Conservation (phyloP, 768 basidiomycete genomes). For the Mycena belliarum region DNA sequence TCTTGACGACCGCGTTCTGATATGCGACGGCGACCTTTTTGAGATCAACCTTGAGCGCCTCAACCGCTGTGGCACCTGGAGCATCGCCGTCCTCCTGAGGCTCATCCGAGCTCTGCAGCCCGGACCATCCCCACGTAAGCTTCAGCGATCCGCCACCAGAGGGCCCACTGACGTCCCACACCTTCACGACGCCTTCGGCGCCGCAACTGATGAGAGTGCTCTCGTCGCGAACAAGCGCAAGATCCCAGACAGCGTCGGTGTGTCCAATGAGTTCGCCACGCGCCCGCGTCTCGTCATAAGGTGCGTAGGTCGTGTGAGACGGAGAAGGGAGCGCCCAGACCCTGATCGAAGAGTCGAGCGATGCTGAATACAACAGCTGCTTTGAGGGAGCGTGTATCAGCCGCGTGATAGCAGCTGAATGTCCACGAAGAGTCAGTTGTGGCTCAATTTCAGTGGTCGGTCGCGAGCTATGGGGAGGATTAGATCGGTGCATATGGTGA, state of each 20-base stretch:
- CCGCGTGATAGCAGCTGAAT: constrained; percentile 87
- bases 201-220: constrained; percentile 85
- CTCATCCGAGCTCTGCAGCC: constrained; percentile 54
- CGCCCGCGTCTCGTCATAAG: constrained; percentile 79
- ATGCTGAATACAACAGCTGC: constrained; percentile 84
- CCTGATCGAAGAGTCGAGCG: constrained; percentile 90
- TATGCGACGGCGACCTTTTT: constrained; percentile 91
- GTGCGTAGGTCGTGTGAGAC: constrained; percentile 86
- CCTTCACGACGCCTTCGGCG: constrained; percentile 89
- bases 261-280: constrained; percentile 87
- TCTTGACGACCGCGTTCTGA: constrained; percentile 84
- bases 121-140: constrained; percentile 80
- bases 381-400: constrained; percentile 78
- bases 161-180: constrained; percentile 85
- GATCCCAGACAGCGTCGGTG: constrained; percentile 96
- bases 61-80: constrained; percentile 80
- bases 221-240: constrained; percentile 83
- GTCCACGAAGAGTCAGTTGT: constrained; percentile 89
- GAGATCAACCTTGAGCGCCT: constrained; percentile 78
- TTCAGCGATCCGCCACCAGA: constrained; percentile 65
- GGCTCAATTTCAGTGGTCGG: constrained; percentile 89
- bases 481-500: constrained; percentile 6
- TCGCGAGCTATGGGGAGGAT: constrained; percentile 48
- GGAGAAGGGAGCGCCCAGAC: constrained; percentile 82
- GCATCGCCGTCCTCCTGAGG: constrained; percentile 51